Conservation (phyloP, 768 basidiomycete genomes). For the Rhizopogon roseolus region DNA sequence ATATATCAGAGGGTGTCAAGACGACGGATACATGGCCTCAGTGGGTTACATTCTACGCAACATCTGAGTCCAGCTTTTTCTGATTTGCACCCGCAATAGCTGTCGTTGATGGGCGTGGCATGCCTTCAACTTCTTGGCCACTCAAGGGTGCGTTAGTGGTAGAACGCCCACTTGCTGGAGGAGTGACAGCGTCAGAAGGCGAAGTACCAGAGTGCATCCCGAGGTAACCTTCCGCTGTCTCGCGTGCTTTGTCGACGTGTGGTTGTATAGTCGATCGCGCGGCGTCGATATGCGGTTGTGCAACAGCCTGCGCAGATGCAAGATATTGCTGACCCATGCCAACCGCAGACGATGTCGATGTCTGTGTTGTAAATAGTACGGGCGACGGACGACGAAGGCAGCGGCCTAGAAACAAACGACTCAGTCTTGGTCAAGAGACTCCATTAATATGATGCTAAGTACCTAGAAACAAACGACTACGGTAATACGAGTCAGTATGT, state of each 20-base stretch:
- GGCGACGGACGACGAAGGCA: too few species aligned
- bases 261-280: slow-evolving; percentile 22
- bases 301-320: slow-evolving; percentile 10
- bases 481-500: too few species aligned
- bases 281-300: slow-evolving; percentile 24
- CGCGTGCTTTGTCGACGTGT: slow-evolving; percentile 22
- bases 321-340: slow-evolving; percentile 29
- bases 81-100: background rate
- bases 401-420: too few species aligned
- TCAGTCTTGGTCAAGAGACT: too few species aligned
- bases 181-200: slow-evolving; percentile 5
- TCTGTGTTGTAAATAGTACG: too few species aligned
- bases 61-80: slow-evolving; percentile 1
- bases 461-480: too few species aligned
- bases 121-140: slow-evolving; percentile 27
- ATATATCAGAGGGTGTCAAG: too few species aligned
- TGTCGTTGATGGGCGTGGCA: slow-evolving; percentile 19
- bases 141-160: slow-evolving; percentile 35
- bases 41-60: slow-evolving; percentile 1
- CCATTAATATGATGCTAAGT: too few species aligned
- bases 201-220: slow-evolving; percentile 6
- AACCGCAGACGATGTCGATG: slow-evolving; percentile 23
- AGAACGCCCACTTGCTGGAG: slow-evolving; percentile 14
- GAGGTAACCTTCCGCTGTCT: slow-evolving; percentile 13
- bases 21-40: background rate